A percentile compares a stretch with the other conserved stretches of the same genome.
Conservation (phyloP, 331 rosid species). For the Pyracantha coccinea region DNA sequence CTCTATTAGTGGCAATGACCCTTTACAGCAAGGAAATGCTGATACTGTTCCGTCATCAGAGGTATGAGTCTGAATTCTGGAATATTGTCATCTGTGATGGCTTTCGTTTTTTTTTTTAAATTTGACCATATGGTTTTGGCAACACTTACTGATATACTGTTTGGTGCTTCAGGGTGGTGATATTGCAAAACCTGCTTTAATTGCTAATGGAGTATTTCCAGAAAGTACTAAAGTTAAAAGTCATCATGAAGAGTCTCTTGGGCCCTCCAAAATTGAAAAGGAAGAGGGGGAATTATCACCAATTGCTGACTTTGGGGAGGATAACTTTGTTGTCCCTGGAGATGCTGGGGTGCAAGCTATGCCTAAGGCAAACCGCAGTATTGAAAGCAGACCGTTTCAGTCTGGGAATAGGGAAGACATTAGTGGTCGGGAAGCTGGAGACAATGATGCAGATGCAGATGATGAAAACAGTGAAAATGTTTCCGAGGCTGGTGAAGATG, state of each 20-base stretch:
- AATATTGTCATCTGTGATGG: slow-evolving; percentile 7
- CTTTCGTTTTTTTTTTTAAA: not conserved
- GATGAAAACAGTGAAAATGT: slow-evolving; percentile 91
- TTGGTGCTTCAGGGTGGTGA: slow-evolving; percentile 53
- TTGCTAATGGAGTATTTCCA: slow-evolving; percentile 40
- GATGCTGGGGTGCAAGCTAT: slow-evolving; percentile 33
- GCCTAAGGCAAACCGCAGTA: slow-evolving; percentile 38
- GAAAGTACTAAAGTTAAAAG: slow-evolving; percentile 42
- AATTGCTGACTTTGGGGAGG: slow-evolving; percentile 77
- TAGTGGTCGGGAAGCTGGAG: slow-evolving; percentile 49
- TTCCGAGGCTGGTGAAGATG: slow-evolving; percentile 90
- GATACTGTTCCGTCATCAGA: slow-evolving; percentile 35
- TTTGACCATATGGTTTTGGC: not conserved
- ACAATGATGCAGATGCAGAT: slow-evolving; percentile 83
- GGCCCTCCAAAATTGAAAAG: slow-evolving; percentile 67
- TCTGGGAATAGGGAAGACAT: slow-evolving; percentile 48
- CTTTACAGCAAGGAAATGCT: slow-evolving; percentile 33
- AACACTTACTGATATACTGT: not conserved
- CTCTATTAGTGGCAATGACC: slow-evolving; percentile 22
- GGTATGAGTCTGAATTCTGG: slow-evolving; percentile 35
- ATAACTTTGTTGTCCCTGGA: slow-evolving; percentile 62
- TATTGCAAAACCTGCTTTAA: slow-evolving; percentile 24
- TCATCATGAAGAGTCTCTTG: slow-evolving; percentile 52
- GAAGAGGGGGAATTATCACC: slow-evolving; percentile 99
- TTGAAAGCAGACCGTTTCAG: slow-evolving; percentile 45